Percentiles rank a stretch among this genome's conserved stretches.
These are phyloP conservation scores for Naganishia sp. DNA, from an alignment of 1,284 basidiomycete genomes.

Conservation along the genomic window DNA sequence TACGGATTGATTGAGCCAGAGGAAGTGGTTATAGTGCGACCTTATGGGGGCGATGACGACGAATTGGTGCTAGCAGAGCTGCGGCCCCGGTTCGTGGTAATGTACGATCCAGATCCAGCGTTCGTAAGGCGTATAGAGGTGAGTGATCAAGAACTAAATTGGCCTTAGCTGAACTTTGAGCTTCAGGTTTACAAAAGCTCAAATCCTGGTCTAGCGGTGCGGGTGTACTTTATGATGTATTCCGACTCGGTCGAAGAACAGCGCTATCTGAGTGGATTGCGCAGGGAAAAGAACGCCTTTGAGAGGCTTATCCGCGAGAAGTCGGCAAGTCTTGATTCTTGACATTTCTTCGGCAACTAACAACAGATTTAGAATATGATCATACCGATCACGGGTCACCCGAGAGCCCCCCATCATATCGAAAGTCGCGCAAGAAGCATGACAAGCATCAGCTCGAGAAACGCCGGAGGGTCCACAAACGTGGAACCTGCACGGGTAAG, in stretches of 20 bases:
- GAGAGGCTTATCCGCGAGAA: constrained; percentile 90
- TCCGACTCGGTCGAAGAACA: constrained; percentile 92
- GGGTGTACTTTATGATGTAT: constrained; percentile 97
- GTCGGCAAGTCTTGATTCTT: constrained; percentile 61
- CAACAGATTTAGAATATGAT: constrained; percentile 71
- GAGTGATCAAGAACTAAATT: constrained; percentile 34
- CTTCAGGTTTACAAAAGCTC: constrained; percentile 77
- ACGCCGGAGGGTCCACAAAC: constrained; percentile 76
- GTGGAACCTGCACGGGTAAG: constrained; percentile 69
- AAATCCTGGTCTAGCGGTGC: constrained; percentile 73
- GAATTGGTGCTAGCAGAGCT: constrained; percentile 86
- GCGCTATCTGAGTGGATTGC: constrained; percentile 82
- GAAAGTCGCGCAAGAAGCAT: constrained; percentile 57
- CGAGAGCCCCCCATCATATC: constrained; percentile 54
- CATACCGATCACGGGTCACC: constrained; percentile 80
- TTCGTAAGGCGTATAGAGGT: constrained; percentile 93
- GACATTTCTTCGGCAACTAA: background rate
- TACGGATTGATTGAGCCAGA: constrained; percentile 81
- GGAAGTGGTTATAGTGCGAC: constrained; percentile 79
- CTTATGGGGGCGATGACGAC: constrained; percentile 90
- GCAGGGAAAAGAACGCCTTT: constrained; percentile 92
- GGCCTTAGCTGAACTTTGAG: background rate
- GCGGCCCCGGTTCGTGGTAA: constrained; percentile 84
- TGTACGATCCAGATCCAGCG: constrained; percentile 92
- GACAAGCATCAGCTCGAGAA: constrained; percentile 66